phyloP scores from a whole-genome alignment of 257 asterid genomes.

The Rauvolfia tetraphylla region DNA sequence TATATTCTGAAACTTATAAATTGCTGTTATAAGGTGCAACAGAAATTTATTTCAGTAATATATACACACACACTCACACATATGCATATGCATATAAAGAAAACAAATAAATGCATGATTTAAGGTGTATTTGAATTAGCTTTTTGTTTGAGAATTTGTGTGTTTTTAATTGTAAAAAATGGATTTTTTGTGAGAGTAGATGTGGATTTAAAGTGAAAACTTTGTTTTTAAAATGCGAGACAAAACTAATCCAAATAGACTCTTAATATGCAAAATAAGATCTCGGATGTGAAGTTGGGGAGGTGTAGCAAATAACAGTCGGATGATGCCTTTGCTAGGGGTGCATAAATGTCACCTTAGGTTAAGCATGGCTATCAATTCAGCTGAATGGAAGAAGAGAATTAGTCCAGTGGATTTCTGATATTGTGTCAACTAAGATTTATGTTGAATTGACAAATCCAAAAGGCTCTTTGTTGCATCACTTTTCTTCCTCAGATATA shows the following conservation, averaged over 20 bases:
- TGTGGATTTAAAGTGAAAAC: too few relatives aligned
- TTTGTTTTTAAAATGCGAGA: too few relatives aligned
- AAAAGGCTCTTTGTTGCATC: not conserved
- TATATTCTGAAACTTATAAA: not conserved
- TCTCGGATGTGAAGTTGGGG: not conserved
- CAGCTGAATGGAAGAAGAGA: not conserved
- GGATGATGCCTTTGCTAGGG: not conserved
- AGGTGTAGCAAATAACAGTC: not conserved
- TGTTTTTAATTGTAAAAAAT: too few relatives aligned
- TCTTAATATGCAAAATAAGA: not conserved
- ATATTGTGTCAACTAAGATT: not conserved
- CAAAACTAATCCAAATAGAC: too few relatives aligned
- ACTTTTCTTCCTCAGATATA: not conserved
- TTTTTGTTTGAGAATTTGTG: too few relatives aligned
- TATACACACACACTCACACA: too few relatives aligned
- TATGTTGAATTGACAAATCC: not conserved
- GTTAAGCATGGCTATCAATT: not conserved
- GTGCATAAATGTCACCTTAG: not conserved
- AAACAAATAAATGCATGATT: not conserved
- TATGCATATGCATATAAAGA: too few relatives aligned
- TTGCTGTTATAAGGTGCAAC: not conserved
- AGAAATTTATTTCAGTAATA: too few relatives aligned
- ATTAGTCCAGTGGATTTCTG: not conserved
- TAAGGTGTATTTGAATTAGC: too few relatives aligned
- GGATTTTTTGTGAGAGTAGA: too few relatives aligned